These are phyloP conservation scores for Dothideomycetes sp. DNA, from an alignment of 2,329 filamentous ascomycete species.

Conservation along the genomic window DNA sequence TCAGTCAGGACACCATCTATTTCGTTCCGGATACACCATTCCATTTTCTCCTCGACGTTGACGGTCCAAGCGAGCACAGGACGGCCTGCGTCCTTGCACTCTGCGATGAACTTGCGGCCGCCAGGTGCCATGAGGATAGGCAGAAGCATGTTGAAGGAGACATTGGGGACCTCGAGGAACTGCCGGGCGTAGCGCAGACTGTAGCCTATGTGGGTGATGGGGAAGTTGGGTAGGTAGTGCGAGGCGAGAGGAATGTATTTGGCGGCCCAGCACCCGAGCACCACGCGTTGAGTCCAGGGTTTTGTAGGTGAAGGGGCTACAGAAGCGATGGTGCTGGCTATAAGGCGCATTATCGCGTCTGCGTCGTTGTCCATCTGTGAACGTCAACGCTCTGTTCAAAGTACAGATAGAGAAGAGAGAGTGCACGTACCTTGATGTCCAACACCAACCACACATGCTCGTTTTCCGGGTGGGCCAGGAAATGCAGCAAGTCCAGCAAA, in stretches of 20 bases:
- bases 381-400: constrained; percentile 8
- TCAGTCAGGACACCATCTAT: constrained; percentile 83
- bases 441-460: constrained; percentile 70
- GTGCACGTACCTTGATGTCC: constrained; percentile 92
- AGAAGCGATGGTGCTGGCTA: constrained; percentile 52
- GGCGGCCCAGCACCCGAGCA: constrained; percentile 76
- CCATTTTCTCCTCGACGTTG: constrained; percentile 68
- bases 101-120: constrained; percentile 53
- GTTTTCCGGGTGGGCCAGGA: constrained; percentile 51
- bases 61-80: constrained; percentile 77
- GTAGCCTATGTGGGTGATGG: constrained; percentile 57
- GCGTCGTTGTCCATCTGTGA: constrained; percentile 58
- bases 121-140: constrained; percentile 55
- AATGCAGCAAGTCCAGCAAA: constrained; percentile 62
- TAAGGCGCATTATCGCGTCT: constrained; percentile 57
- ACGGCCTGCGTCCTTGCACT: constrained; percentile 33
- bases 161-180: constrained; percentile 55
- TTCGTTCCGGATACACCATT: constrained; percentile 56
- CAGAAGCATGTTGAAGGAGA: constrained; percentile 71
- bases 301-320: constrained; percentile 31
- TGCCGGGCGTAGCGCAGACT: constrained; percentile 57
- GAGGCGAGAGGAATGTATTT: constrained; percentile 57
- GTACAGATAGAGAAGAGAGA: background rate
- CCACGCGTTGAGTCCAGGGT: constrained; percentile 62
- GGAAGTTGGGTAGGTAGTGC: constrained; percentile 50